Base-by-base conservation (phyloP, 1,284 basidiomycete species). In the Cryptococcus sp. region DNA sequence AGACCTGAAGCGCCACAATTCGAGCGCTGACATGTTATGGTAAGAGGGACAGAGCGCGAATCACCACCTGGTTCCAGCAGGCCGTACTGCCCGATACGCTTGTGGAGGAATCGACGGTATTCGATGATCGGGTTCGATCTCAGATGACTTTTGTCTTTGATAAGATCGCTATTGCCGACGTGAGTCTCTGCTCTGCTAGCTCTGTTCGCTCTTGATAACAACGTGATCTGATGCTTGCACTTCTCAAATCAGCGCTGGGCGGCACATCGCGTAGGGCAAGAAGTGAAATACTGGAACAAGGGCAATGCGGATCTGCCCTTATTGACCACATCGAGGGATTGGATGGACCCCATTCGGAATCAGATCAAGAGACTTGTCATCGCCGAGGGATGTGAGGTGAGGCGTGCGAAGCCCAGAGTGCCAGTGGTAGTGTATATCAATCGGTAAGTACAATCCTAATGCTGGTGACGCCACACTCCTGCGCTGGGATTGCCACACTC, bases 11-110 rank as follows among this genome's bases (percentile, higher is more conserved):
- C 6, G 3, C 25, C 25, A 25, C 3, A 25, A 3, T 3, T 25
- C 3, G 25, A 25, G 25, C 25, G 25, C 25, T 25, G 6, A 25
- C 25, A 6, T 25, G 25, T 6, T 25, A 6, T 25, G 25, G 25
- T 6, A 25, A 25, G 25, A 25, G 25, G 25, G 25, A 25, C 25
- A 25, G 35, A 17, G 38, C 52, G 55, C 60, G 61, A 5, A 54
- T 72, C 25, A 67, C 63, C 3, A 54, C 67, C 13, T 72, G 70
- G 70, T 65, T 72, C 50, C 63, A 64, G 27, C 62, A 66, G 47
- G 53, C 67, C 6, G 58, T 72, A 15, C 40, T 72, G 25, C 64
- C 70, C 16, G 54, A 55, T 27, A 63, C 64, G 6, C 46, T 46
- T 11, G 53, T 71, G 23, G 68, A 71, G 52, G 69, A 71, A 45